Percentiles rank a stretch among this genome's conserved stretches.
phyloP scores from a whole-genome alignment of 768 basidiomycete genomes.

The Kwoniella heveanensis region DNA sequence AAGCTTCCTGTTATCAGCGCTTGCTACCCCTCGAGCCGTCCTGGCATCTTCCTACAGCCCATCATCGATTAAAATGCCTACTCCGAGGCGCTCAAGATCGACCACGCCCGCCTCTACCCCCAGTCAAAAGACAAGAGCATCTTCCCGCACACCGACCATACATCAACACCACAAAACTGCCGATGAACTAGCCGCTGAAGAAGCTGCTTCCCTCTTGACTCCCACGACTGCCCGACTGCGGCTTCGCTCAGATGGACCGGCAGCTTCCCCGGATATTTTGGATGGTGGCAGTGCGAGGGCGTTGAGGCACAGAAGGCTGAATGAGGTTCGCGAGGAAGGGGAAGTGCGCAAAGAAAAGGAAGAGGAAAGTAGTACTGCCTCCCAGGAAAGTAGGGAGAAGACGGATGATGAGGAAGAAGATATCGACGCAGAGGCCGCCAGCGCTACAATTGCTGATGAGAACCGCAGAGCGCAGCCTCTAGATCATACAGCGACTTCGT shows the following conservation, averaged over 20 bases:
- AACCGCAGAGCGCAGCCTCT: background rate
- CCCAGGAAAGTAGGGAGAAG: constrained; percentile 6
- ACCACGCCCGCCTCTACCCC: constrained; percentile 14
- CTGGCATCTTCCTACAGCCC: background rate
- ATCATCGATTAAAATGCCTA: constrained; percentile 22
- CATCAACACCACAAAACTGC: constrained; percentile 37
- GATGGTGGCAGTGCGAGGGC: constrained; percentile 18
- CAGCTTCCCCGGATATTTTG: background rate
- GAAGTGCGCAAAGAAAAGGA: constrained; percentile 10
- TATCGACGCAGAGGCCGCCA: constrained; percentile 4
- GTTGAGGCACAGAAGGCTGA: constrained; percentile 14
- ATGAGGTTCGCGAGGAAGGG: constrained; percentile 7
- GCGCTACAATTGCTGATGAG: background rate
- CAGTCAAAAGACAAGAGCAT: constrained; percentile 7
- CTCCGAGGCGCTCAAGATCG: constrained; percentile 19
- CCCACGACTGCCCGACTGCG: constrained; percentile 1
- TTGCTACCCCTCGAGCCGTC: background rate
- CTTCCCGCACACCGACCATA: constrained; percentile 14
- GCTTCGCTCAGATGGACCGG: background rate
- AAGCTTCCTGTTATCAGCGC: background rate
- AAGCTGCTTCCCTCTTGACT: constrained; percentile 27
- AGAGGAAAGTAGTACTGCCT: background rate
- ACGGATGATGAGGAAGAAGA: constrained; percentile 6
- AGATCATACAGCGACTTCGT: too few relatives aligned
- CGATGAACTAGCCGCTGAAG: constrained; percentile 37